These are phyloP conservation scores for Rhizophora mangle DNA, from an alignment of 345 rosid genomes.

Conservation along the genomic window DNA sequence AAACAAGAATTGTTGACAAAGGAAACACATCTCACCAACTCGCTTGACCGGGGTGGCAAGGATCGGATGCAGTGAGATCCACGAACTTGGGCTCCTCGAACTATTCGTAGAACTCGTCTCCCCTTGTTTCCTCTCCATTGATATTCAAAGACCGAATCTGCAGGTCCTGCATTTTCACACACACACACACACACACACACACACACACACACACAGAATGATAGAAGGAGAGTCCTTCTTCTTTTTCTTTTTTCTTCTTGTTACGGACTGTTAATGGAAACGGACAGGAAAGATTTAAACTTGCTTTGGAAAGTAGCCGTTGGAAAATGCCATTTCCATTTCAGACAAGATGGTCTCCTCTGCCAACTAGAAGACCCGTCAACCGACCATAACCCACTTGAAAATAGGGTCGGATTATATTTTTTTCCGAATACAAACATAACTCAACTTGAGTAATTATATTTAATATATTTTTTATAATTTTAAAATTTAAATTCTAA, in stretches of 20 bases:
- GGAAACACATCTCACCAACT: conserved; percentile 48
- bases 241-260: not conserved
- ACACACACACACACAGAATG: conserved; percentile 9
- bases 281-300: not conserved
- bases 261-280: conserved; percentile 1
- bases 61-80: conserved; percentile 77
- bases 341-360: conserved; percentile 17
- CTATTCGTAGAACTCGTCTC: conserved; percentile 74
- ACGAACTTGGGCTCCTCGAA: conserved; percentile 96
- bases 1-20: not conserved
- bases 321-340: conserved; percentile 6
- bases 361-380: not conserved
- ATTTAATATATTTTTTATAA: no score
- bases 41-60: conserved; percentile 55
- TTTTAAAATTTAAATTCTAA: no score
- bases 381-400: no score
- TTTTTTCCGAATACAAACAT: no score
- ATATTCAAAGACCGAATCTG: conserved; percentile 18
- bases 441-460: no score
- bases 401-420: no score
- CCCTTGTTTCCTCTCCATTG: conserved; percentile 29
- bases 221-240: not conserved
- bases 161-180: conserved; percentile 43
- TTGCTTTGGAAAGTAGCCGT: conserved; percentile 39
- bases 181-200: conserved; percentile 14